phyloP scores from a whole-genome alignment of 1,284 basidiomycete species.

The Melanopsichium pennsylvanicum region DNA sequence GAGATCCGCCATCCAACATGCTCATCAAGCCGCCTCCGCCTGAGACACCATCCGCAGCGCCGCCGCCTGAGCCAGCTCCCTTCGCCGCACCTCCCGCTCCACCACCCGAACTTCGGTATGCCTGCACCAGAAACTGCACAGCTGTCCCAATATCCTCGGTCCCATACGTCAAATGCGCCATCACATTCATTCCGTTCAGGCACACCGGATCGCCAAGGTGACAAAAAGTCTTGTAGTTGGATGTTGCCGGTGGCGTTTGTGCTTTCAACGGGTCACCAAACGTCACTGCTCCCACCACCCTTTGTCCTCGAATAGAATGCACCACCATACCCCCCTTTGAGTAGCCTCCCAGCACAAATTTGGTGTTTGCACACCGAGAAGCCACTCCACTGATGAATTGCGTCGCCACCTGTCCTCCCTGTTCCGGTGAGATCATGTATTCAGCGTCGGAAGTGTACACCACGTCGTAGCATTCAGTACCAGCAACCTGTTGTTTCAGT shows the following conservation, averaged over 20 bases:
- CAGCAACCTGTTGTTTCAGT: constrained; percentile 10
- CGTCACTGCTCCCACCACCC: constrained; percentile 33
- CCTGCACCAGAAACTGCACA: constrained; percentile 23
- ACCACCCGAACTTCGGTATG: constrained; percentile 6
- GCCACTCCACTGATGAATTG: constrained; percentile 7
- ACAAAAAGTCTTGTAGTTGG: constrained; percentile 21
- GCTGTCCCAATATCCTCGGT: constrained; percentile 2
- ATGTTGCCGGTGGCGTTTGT: constrained; percentile 8
- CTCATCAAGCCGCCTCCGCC: not conserved
- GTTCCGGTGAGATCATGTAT: constrained; percentile 18
- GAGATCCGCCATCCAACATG: too few relatives aligned
- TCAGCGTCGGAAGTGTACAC: constrained; percentile 22
- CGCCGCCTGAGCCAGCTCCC: not conserved
- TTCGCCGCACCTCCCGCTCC: not conserved
- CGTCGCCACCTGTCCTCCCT: constrained; percentile 9
- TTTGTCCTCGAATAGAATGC: constrained; percentile 10
- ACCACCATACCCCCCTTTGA: constrained; percentile 37
- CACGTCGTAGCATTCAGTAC: constrained; percentile 30
- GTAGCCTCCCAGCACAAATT: constrained; percentile 27
- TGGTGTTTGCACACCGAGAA: constrained; percentile 16
- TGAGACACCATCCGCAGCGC: not conserved
- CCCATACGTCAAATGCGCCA: constrained; percentile 29
- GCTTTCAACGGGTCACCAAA: constrained; percentile 37
- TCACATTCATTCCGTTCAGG: constrained; percentile 19
- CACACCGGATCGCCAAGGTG: constrained; percentile 30